Evolutionary conservation across 1,139 yeast genomes (phyloP).

Genomic region (Zygoascus meyerae): DNA sequence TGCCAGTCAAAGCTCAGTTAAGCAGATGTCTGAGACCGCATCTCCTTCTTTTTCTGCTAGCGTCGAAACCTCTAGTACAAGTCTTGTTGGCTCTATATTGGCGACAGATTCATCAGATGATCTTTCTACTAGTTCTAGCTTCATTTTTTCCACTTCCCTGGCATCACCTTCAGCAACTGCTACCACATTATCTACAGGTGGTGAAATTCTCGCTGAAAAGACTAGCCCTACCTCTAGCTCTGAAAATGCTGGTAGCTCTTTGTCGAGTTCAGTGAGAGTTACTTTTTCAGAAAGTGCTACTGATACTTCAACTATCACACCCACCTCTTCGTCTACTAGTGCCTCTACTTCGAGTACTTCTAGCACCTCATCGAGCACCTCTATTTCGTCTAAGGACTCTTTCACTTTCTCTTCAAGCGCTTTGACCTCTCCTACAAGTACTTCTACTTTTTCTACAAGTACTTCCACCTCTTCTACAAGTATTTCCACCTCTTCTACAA

Average conservation of each 20-base stretch:
- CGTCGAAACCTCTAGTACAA: not conserved
- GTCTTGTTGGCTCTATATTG: not conserved
- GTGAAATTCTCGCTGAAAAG: no score
- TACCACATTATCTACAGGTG: no score
- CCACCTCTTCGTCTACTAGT: not conserved
- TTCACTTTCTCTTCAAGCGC: conserved; percentile 2
- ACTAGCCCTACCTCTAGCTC: no score
- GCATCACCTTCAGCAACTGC: no score
- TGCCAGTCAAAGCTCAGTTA: conserved; percentile 7
- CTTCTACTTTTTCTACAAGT: conserved; percentile 10
- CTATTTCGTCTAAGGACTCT: conserved; percentile 1
- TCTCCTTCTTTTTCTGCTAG: conserved; percentile 2
- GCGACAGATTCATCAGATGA: no score
- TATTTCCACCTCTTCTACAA: conserved; percentile 12
- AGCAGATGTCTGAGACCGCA: not conserved
- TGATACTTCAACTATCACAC: no score
- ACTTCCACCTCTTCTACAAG: conserved; percentile 16
- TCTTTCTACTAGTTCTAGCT: no score
- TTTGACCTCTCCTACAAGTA: conserved; percentile 14
- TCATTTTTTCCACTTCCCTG: no score
- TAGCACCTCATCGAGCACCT: not conserved
- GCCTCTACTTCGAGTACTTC: not conserved
- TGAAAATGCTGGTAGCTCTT: no score
- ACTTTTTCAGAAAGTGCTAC: no score
- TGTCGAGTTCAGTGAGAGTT: no score